Conservation (phyloP, 2,329 filamentous ascomycete genomes). For the Colletotrichum australisinense region DNA sequence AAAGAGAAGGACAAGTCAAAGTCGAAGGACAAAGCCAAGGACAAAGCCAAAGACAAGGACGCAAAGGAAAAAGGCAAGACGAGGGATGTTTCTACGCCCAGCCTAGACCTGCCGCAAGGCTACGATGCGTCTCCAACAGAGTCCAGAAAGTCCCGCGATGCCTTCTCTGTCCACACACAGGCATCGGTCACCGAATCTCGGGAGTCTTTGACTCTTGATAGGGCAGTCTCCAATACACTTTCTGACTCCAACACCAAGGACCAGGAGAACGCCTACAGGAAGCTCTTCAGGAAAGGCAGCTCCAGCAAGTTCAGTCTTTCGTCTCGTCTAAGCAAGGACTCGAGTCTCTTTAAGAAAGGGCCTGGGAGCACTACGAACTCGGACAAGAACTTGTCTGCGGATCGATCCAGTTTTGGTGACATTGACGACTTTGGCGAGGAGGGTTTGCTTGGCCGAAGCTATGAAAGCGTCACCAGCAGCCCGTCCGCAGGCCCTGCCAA, state of each 20-base stretch:
- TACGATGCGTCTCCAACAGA: conserved; percentile 64
- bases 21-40: conserved; percentile 47
- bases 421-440: conserved; percentile 64
- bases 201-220: conserved; percentile 68
- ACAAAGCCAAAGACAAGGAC: conserved; percentile 47
- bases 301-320: conserved; percentile 74
- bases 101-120: conserved; percentile 49
- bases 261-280: conserved; percentile 67
- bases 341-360: conserved; percentile 68
- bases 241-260: conserved; percentile 66
- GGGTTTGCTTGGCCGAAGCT: conserved; percentile 58
- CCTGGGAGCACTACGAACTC: conserved; percentile 67
- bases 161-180: conserved; percentile 67
- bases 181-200: conserved; percentile 68
- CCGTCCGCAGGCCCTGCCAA: conserved; percentile 65
- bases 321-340: conserved; percentile 65
- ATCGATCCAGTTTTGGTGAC: conserved; percentile 70
- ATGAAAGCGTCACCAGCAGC: conserved; percentile 68
- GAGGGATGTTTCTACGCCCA: conserved; percentile 50
- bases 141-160: conserved; percentile 66
- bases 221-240: conserved; percentile 65
- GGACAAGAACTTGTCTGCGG: conserved; percentile 66
- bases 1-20: conserved; percentile 48
- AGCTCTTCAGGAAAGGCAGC: conserved; percentile 74
- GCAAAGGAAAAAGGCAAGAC: conserved; percentile 49